Evolutionary conservation across 306 rosid species (phyloP), one percentile per base, ranked within the genome.

Genomic region (Trichosanthes cucumerina): DNA sequence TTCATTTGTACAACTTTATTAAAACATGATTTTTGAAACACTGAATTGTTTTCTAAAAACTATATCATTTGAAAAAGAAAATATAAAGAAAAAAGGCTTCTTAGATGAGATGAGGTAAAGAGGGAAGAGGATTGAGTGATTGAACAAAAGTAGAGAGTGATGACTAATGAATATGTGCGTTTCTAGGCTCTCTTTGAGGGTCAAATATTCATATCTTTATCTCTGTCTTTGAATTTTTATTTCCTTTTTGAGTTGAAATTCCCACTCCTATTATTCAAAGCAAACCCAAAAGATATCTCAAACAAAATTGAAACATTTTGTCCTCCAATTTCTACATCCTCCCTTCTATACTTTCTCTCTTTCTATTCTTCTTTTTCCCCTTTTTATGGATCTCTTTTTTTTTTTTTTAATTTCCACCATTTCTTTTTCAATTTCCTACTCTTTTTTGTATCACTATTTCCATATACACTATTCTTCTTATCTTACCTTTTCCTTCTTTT

Each of bases 191-290:
- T 34, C 46, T 18, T 65, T 36, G 11, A 1, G 44, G 31, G 49
- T 5, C 74, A 66, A 66, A 66, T 16, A 66, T 66, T 4, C 5
- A n/a, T 38, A 43, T 44, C 33, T 39, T 39, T 23, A 11, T 21
- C 19, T 41, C 0, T 11, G 8, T 19, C 75, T 69, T 44, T 23
- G 57, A 46, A 1, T 70, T 14, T 71, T 24, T 46, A 3, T 24
- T 46, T 44, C 77, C 75, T 26, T 71, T 46, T 46, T 14, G 36
- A 71, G 77, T 71, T 71, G 77, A 71, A 71, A 71, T 71, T 71
- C 76, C 52, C 33, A 36, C 75, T 39, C 0, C 57, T 26, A 24
- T 46, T 71, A 47, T 71, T 47, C 23, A 71, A 71, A 24, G 24
- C 23, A 70, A 70, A 70, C 11, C 76, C 33, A 70, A 70, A 70